Conservation (phyloP, 768 basidiomycete species). For the Lentinula raphanica region DNA sequence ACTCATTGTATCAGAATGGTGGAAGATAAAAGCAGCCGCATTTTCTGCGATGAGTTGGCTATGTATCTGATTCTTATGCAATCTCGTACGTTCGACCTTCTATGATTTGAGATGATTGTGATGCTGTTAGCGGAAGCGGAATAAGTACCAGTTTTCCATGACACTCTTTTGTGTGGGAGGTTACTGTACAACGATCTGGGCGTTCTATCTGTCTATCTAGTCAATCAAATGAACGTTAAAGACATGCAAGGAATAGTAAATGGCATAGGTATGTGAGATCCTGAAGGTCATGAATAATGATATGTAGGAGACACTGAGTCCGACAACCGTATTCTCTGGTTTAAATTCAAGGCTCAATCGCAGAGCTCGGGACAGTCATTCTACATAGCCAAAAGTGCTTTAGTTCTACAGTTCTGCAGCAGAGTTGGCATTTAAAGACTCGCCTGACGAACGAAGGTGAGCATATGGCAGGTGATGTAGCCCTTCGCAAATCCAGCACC, state of each 20-base stretch:
- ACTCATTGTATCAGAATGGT: background rate
- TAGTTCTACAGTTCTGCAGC: background rate
- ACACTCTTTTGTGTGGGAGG: background rate
- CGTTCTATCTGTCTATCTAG: background rate
- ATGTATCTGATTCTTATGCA: no score
- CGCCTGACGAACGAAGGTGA: slow-evolving; percentile 65
- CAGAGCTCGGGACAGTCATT: slow-evolving; percentile 46
- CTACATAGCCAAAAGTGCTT: slow-evolving; percentile 23
- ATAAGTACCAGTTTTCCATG: no score
- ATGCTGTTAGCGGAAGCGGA: no score
- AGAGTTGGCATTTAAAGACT: slow-evolving; percentile 22
- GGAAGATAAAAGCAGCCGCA: no score
- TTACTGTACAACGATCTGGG: background rate
- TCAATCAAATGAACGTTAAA: background rate
- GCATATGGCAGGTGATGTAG: slow-evolving; percentile 80
- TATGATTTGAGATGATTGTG: no score
- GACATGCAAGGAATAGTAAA: background rate
- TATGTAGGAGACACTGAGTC: background rate
- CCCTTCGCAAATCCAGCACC: slow-evolving; percentile 76
- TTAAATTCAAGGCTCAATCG: slow-evolving; percentile 42
- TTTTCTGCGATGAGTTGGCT: no score
- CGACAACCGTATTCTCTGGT: background rate
- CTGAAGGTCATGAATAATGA: slow-evolving; percentile 3
- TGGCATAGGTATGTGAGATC: background rate
- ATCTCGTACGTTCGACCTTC: no score